Base-by-base conservation (phyloP, 2,329 filamentous ascomycete species). In the Aschersonia sp. region DNA sequence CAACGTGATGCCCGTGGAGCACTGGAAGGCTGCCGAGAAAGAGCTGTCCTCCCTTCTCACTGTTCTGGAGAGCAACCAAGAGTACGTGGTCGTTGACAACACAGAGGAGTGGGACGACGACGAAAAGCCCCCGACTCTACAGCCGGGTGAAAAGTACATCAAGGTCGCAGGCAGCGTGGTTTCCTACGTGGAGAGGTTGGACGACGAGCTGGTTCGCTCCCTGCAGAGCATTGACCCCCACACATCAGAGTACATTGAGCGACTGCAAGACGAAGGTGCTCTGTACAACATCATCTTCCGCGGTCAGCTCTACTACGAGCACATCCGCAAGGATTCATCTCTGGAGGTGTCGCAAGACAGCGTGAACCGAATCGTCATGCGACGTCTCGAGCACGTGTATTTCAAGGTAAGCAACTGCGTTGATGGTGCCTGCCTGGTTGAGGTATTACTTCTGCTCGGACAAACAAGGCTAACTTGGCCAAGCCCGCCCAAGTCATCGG, bases 31-130 rank as follows among this genome's bases (percentile, higher is more conserved):
- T 40, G 90, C 92, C 40, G 85, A 95, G 67, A 80, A 83, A 64
- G 92, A 98, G 62, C 81, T 97, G 52, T 77, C 77, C 11, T 74
- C 74, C 44, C 77, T 98, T 32, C 74, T 98, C 41, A 71, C 80
- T 51, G 80, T 88, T 14, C 80, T 98, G 41, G 87, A 94, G 64
- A 67, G 76, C 51, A 87, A 87, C 69, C 74, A 75, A 51, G 81
- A 92, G 53, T 84, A 90, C 62, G 74, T 97, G 46, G 87, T 98
- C 44, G 74, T 92, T 30, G 92, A 98, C 69, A 82, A 79, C 55
- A 92, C 87, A 29, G 92, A 98, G 63, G 92, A 98, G 68, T 97
- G 92, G 92, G 92, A 98, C 56, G 92, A 98, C 59, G 94, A 98
- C 56, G 94, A 98, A 58, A 97, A 95, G 73, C 77, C 81, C 41